Evolutionary conservation across 2,329 filamentous ascomycete genomes (phyloP).

Genomic region (Boeremia exigua): DNA sequence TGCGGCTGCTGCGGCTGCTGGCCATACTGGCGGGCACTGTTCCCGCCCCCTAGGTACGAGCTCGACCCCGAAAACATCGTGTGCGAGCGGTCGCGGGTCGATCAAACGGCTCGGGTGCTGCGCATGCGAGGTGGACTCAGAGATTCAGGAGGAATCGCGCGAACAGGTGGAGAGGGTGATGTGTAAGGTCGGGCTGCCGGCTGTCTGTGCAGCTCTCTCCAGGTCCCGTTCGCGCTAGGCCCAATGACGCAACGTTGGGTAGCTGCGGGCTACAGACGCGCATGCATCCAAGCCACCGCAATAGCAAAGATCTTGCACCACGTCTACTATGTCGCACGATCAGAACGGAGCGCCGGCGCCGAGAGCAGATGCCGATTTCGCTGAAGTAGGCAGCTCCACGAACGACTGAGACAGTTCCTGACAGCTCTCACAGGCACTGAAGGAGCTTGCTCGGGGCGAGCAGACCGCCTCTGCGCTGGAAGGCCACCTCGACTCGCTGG

Average conservation of each 20-base stretch:
- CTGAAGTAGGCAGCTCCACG: slow-evolving; percentile 32
- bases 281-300: slow-evolving; percentile 22
- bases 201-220: slow-evolving; percentile 30
- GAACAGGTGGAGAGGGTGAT: slow-evolving; percentile 27
- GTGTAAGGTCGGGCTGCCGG: slow-evolving; percentile 28
- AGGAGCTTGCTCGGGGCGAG: slow-evolving; percentile 62
- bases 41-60: slow-evolving; percentile 81
- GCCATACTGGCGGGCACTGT: slow-evolving; percentile 67
- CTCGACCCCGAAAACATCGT: slow-evolving; percentile 91
- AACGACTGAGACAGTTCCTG: slow-evolving; percentile 10
- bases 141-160: slow-evolving; percentile 21
- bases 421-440: slow-evolving; percentile 53
- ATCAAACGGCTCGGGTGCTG: slow-evolving; percentile 20
- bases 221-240: slow-evolving; percentile 34
- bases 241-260: slow-evolving; percentile 26
- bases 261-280: slow-evolving; percentile 20
- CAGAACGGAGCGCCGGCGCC: slow-evolving; percentile 36
- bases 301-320: slow-evolving; percentile 18
- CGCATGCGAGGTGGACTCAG: slow-evolving; percentile 28
- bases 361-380: slow-evolving; percentile 43
- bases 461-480: slow-evolving; percentile 62
- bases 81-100: slow-evolving; percentile 31
- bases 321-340: slow-evolving; percentile 38
- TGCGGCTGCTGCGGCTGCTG: slow-evolving; percentile 51
- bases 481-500: slow-evolving; percentile 59